These are phyloP conservation scores for Microdochium trichocladiopsis DNA, from an alignment of 2,329 filamentous ascomycete genomes.

Conservation along the genomic window DNA sequence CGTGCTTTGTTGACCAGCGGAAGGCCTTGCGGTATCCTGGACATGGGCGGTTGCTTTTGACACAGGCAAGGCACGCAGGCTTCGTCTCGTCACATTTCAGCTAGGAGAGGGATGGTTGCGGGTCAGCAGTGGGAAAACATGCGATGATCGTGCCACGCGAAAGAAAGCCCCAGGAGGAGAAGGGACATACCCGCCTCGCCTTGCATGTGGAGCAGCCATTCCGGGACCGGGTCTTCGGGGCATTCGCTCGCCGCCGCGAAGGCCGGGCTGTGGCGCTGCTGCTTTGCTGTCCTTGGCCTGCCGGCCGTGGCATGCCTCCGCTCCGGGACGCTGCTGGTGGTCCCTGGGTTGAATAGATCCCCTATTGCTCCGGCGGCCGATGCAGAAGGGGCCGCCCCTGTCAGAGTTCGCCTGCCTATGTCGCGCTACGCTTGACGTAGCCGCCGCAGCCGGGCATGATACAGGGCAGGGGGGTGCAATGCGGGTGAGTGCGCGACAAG, in stretches of 20 bases:
- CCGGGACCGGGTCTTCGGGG: constrained; percentile 16
- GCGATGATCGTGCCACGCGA: too few relatives aligned
- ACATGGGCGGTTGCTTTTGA: constrained; percentile 18
- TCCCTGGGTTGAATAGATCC: too few relatives aligned
- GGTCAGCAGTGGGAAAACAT: not conserved
- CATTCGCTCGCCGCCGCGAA: not conserved
- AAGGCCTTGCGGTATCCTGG: constrained; percentile 23
- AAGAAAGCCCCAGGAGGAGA: not conserved
- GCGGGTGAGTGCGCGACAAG: too few relatives aligned
- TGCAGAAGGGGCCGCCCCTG: too few relatives aligned
- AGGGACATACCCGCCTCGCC: constrained; percentile 13
- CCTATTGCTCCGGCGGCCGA: too few relatives aligned
- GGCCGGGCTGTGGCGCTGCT: not conserved
- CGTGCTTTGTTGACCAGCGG: constrained; percentile 34
- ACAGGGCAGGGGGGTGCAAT: too few relatives aligned
- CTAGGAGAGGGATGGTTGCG: constrained; percentile 3
- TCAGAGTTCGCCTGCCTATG: too few relatives aligned
- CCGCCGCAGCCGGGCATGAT: too few relatives aligned
- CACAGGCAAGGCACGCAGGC: constrained; percentile 19
- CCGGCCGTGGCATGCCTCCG: not conserved
- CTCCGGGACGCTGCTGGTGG: too few relatives aligned
- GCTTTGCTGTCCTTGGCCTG: not conserved
- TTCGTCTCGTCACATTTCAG: constrained; percentile 23
- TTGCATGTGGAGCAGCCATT: constrained; percentile 23
- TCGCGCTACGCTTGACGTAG: too few relatives aligned